These are phyloP conservation scores for Melanopsichium pennsylvanicum DNA, from an alignment of 1,284 basidiomycete genomes.

Conservation along the genomic window DNA sequence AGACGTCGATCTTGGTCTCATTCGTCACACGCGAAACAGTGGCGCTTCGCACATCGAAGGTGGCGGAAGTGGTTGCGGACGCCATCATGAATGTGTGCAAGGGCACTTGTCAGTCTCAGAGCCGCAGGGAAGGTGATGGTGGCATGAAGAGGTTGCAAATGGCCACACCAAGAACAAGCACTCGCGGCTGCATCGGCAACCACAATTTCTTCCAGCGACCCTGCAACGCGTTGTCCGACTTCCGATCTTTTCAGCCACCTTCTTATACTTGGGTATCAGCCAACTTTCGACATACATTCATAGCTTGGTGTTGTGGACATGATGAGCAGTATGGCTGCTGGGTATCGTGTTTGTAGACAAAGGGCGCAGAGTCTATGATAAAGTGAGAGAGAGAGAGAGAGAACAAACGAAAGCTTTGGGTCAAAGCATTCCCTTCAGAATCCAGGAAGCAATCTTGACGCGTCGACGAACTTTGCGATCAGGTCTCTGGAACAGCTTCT, in stretches of 20 bases:
- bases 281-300: neutral
- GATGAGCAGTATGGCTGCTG: neutral
- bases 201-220: slow-evolving; percentile 17
- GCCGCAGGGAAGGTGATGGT: neutral
- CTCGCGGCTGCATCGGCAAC: slow-evolving; percentile 15
- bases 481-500: slow-evolving; percentile 67
- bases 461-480: slow-evolving; percentile 76
- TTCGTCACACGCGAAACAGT: slow-evolving; percentile 84
- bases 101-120: neutral
- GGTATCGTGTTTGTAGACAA: slow-evolving; percentile 5
- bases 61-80: slow-evolving; percentile 4
- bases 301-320: neutral
- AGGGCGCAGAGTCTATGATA: neutral
- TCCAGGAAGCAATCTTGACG: slow-evolving; percentile 57
- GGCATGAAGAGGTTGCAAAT: slow-evolving; percentile 1
- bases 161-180: slow-evolving; percentile 10
- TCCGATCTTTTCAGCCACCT: slow-evolving; percentile 8
- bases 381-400: too few species aligned
- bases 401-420: too few species aligned
- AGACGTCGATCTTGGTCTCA: slow-evolving; percentile 88
- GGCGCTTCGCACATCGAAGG: slow-evolving; percentile 69
- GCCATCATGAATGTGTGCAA: slow-evolving; percentile 17
- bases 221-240: slow-evolving; percentile 8
- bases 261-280: too few species aligned
- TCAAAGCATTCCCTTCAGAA: slow-evolving; percentile 59